These are phyloP conservation scores for Blastobotrys aristatus DNA, from an alignment of 1,139 yeast genomes.

Conservation along the genomic window DNA sequence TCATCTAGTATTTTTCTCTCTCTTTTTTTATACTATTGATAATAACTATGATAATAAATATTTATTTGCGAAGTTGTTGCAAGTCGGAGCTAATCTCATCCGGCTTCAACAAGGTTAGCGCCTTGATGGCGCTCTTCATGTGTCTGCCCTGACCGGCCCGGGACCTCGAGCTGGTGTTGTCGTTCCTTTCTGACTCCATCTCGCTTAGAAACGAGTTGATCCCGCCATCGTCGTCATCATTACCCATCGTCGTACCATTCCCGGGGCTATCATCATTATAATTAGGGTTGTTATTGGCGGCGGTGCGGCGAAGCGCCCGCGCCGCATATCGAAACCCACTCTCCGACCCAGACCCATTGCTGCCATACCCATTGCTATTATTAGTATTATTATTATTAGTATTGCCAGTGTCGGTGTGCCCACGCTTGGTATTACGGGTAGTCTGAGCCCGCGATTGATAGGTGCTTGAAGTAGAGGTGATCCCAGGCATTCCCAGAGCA, in stretches of 20 bases:
- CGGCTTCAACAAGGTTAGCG: constrained; percentile 14
- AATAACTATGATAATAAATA: no score
- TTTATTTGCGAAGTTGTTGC: neutral
- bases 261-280: neutral
- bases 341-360: constrained; percentile 10
- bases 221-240: constrained; percentile 11
- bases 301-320: neutral
- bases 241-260: no score
- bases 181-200: constrained; percentile 14
- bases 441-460: neutral
- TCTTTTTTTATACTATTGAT: no score
- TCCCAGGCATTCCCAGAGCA: constrained; percentile 12
- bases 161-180: constrained; percentile 3
- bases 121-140: constrained; percentile 12
- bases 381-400: neutral
- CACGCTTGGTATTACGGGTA: neutral
- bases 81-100: constrained; percentile 14
- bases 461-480: constrained; percentile 1
- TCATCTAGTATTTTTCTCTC: neutral
- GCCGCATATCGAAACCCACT: constrained; percentile 3
- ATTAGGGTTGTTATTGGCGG: neutral
- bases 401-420: neutral
- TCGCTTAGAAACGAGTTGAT: constrained; percentile 19
- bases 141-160: constrained; percentile 7
- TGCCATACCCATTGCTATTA: neutral